phyloP scores from a whole-genome alignment of 2,329 filamentous ascomycete genomes.

The Cryphonectria naterciae region DNA sequence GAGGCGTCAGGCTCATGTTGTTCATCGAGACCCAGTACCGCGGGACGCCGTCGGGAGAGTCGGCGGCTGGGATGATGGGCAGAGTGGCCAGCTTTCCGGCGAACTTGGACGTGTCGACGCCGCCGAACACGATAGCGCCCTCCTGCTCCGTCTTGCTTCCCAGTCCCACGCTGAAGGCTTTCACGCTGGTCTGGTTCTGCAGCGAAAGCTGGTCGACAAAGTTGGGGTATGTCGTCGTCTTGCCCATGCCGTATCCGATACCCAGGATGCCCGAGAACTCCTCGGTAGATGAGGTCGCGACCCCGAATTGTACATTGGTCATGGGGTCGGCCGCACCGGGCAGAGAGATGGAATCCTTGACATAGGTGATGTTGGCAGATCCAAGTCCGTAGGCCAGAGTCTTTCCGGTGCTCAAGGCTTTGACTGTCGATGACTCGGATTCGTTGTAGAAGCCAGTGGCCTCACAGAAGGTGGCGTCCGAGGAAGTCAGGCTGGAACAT shows the following conservation, averaged over 20 bases:
- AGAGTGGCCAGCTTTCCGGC: slow-evolving; percentile 61
- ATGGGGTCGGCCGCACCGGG: slow-evolving; percentile 47
- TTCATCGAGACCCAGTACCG: slow-evolving; percentile 58
- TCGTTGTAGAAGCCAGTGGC: slow-evolving; percentile 50
- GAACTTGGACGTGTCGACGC: slow-evolving; percentile 68
- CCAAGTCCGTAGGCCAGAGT: slow-evolving; percentile 57
- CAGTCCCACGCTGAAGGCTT: slow-evolving; percentile 68
- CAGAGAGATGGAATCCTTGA: slow-evolving; percentile 50
- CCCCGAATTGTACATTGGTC: slow-evolving; percentile 64
- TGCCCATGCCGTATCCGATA: slow-evolving; percentile 66
- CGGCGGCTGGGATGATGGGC: slow-evolving; percentile 59
- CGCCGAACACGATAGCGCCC: slow-evolving; percentile 71
- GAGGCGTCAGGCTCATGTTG: slow-evolving; percentile 47
- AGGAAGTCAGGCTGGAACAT: slow-evolving; percentile 49
- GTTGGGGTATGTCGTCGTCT: slow-evolving; percentile 53
- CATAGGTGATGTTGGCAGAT: slow-evolving; percentile 54
- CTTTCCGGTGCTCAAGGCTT: slow-evolving; percentile 40
- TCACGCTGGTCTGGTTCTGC: slow-evolving; percentile 60
- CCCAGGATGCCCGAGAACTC: slow-evolving; percentile 69
- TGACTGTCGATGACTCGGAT: slow-evolving; percentile 45
- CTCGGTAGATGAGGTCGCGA: slow-evolving; percentile 56
- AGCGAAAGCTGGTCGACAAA: slow-evolving; percentile 54
- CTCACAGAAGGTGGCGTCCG: slow-evolving; percentile 51
- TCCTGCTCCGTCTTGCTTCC: slow-evolving; percentile 63
- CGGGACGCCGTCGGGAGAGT: slow-evolving; percentile 59